phyloP scores from a whole-genome alignment of 495 filamentous ascomycete genomes.

The Penicillium desertorum region DNA sequence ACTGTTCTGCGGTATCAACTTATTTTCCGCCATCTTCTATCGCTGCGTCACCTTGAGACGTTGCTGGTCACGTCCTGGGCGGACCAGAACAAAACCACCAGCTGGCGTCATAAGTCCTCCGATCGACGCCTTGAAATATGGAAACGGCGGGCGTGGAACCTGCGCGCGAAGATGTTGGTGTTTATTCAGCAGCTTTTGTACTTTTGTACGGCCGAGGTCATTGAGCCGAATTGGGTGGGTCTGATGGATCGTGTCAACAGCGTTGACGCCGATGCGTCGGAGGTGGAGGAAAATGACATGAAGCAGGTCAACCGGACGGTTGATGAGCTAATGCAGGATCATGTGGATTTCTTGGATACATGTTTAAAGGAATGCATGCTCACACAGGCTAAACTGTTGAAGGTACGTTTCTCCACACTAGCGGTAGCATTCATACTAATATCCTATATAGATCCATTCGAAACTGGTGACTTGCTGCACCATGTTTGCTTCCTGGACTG shows the following conservation, averaged over 20 bases:
- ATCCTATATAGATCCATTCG: slow-evolving; percentile 73
- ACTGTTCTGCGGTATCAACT: slow-evolving; percentile 94
- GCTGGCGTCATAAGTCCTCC: slow-evolving; percentile 79
- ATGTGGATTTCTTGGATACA: slow-evolving; percentile 96
- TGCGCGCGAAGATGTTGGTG: slow-evolving; percentile 90
- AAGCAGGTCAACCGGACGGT: slow-evolving; percentile 75
- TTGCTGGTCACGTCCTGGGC: slow-evolving; percentile 83
- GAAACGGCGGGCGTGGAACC: slow-evolving; percentile 90
- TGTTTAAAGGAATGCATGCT: slow-evolving; percentile 99
- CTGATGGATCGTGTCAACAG: slow-evolving; percentile 81
- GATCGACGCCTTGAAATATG: slow-evolving; percentile 77
- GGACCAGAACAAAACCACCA: slow-evolving; percentile 78
- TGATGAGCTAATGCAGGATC: slow-evolving; percentile 97
- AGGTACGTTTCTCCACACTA: slow-evolving; percentile 55
- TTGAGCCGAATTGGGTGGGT: slow-evolving; percentile 94
- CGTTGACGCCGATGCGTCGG: slow-evolving; percentile 54
- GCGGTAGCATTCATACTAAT: slow-evolving; percentile 25
- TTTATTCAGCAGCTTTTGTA: slow-evolving; percentile 96
- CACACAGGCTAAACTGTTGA: slow-evolving; percentile 88
- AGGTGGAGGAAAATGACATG: slow-evolving; percentile 46
- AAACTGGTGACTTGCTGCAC: slow-evolving; percentile 92
- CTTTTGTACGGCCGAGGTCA: slow-evolving; percentile 94
- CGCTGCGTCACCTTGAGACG: slow-evolving; percentile 82
- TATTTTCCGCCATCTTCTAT: slow-evolving; percentile 88
- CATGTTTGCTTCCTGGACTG: slow-evolving; percentile 85